Conservation (phyloP, 805 yeast species). For the Candida corydali region DNA sequence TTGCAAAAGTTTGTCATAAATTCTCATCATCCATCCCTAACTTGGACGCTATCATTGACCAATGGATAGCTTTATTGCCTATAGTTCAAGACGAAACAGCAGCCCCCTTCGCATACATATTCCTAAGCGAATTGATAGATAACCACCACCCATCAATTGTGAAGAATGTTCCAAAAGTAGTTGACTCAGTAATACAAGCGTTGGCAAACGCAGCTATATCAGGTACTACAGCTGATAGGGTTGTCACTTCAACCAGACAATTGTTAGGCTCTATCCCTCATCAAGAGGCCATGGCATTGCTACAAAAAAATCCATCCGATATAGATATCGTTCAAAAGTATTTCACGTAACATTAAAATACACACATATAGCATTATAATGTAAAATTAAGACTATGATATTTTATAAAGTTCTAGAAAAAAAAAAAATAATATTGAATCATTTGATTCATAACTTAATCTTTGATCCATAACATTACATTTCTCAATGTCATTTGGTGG, state of each 20-base stretch:
- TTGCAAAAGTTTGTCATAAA: slow-evolving; percentile 75
- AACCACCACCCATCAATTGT: slow-evolving; percentile 53
- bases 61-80: slow-evolving; percentile 83
- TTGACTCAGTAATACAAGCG: slow-evolving; percentile 72
- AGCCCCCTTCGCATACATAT: slow-evolving; percentile 78
- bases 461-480: neutral
- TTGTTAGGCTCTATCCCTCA: slow-evolving; percentile 65
- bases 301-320: slow-evolving; percentile 60
- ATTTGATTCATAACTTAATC: neutral
- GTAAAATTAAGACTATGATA: too few species aligned
- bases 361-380: too few species aligned
- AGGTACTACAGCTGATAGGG: slow-evolving; percentile 68
- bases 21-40: slow-evolving; percentile 59
- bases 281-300: slow-evolving; percentile 58
- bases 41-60: slow-evolving; percentile 56
- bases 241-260: slow-evolving; percentile 58
- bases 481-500: neutral
- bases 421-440: slow-evolving; percentile 1
- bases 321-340: slow-evolving; percentile 51
- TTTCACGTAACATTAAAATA: slow-evolving; percentile 32
- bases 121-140: slow-evolving; percentile 67
- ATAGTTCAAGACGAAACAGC: slow-evolving; percentile 81
- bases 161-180: slow-evolving; percentile 54
- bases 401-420: neutral
- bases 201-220: slow-evolving; percentile 59